A percentile compares a stretch with the other conserved stretches of the same genome.
These are phyloP conservation scores for Cutaneotrichosporon curvatum DNA, from an alignment of 1,284 basidiomycete genomes.

Conservation along the genomic window DNA sequence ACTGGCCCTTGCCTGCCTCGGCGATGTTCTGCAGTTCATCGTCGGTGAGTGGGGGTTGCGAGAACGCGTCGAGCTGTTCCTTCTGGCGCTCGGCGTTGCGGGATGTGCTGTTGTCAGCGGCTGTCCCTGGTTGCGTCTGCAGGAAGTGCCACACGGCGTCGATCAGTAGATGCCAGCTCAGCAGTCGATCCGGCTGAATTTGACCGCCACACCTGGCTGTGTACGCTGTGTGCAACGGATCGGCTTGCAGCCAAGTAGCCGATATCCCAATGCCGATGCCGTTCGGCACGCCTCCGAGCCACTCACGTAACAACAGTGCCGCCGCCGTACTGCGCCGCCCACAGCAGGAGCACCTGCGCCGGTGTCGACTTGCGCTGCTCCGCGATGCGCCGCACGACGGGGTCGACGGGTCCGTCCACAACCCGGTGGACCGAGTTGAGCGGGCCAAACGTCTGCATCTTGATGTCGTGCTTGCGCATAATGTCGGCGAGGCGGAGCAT, in stretches of 20 bases:
- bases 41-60: background rate
- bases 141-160: background rate
- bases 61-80: conserved; percentile 54
- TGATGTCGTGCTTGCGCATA: conserved; percentile 58
- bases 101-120: conserved; percentile 48
- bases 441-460: conserved; percentile 59
- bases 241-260: too few species aligned
- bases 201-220: too few species aligned
- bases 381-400: conserved; percentile 52
- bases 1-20: conserved; percentile 18
- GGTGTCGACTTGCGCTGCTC: conserved; percentile 27
- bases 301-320: conserved; percentile 58
- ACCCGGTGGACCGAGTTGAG: conserved; percentile 45
- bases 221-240: background rate
- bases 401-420: conserved; percentile 56
- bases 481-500: conserved; percentile 53
- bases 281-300: too few species aligned
- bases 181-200: too few species aligned
- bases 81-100: conserved; percentile 60
- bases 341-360: conserved; percentile 40
- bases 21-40: background rate
- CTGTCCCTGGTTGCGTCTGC: too few species aligned
- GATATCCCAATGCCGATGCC: too few species aligned
- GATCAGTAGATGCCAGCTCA: too few species aligned
- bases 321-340: conserved; percentile 35